phyloP scores from a whole-genome alignment of 257 asterid genomes.

The Scutellaria barbata region DNA sequence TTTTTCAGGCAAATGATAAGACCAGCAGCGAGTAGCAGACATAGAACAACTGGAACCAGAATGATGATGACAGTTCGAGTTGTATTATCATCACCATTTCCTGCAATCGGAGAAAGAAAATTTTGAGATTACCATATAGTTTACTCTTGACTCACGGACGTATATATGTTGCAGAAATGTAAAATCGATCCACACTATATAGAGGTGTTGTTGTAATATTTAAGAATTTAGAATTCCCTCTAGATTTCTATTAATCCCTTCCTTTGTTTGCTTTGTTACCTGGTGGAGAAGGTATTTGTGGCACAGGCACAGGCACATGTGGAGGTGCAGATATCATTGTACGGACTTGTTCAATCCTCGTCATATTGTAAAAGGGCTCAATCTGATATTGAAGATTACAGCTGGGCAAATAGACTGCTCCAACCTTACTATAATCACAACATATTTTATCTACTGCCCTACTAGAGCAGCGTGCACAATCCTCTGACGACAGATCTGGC shows the following conservation, averaged over 20 bases:
- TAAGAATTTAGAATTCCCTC: too few species aligned
- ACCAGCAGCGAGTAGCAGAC: not conserved
- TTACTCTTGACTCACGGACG: too few species aligned
- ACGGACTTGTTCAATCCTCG: constrained; percentile 16
- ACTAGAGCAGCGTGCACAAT: not conserved
- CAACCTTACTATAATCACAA: not conserved
- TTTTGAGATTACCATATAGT: too few species aligned
- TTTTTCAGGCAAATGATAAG: constrained; percentile 3
- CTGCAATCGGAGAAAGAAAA: not conserved
- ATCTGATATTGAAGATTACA: constrained; percentile 16
- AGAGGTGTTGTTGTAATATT: too few species aligned
- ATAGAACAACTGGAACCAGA: not conserved
- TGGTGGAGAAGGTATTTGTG: too few species aligned
- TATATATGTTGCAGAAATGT: too few species aligned
- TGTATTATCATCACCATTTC: not conserved
- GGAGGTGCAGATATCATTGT: not conserved
- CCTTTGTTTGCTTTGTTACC: too few species aligned
- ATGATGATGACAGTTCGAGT: not conserved
- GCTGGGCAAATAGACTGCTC: not conserved
- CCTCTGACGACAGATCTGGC: constrained; percentile 20
- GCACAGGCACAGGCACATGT: too few species aligned
- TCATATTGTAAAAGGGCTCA: not conserved
- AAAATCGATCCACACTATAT: too few species aligned
- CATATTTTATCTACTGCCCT: not conserved
- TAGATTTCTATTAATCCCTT: too few species aligned